Evolutionary conservation across 371 early-diverging fungal species (phyloP).

Genomic region (Blakeslea trispora): DNA sequence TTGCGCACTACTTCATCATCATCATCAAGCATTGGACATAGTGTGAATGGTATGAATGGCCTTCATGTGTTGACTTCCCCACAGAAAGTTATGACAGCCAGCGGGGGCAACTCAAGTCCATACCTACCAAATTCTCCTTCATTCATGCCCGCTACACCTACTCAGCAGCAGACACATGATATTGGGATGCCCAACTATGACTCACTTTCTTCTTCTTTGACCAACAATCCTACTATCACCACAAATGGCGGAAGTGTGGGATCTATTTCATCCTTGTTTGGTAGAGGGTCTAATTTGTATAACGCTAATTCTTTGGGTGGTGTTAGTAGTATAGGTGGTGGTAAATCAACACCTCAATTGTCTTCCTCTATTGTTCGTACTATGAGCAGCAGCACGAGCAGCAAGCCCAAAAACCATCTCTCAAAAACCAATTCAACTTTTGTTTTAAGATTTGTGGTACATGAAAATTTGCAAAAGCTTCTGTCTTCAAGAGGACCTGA

Average conservation of each 20-base stretch:
- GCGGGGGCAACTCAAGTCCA: slow-evolving; percentile 13
- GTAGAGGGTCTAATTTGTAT: slow-evolving; percentile 11
- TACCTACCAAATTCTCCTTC: slow-evolving; percentile 19
- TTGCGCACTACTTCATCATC: slow-evolving; percentile 13
- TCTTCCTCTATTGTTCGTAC: slow-evolving; percentile 21
- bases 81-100: slow-evolving; percentile 17
- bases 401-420: slow-evolving; percentile 64
- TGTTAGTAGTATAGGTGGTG: not conserved
- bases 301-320: slow-evolving; percentile 8
- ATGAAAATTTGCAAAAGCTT: slow-evolving; percentile 77
- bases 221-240: slow-evolving; percentile 7
- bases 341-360: slow-evolving; percentile 22
- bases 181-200: not conserved
- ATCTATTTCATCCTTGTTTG: slow-evolving; percentile 35
- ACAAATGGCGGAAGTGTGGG: slow-evolving; percentile 26
- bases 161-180: not conserved
- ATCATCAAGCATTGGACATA: slow-evolving; percentile 14
- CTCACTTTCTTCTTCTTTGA: slow-evolving; percentile 10
- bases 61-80: slow-evolving; percentile 20
- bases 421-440: slow-evolving; percentile 72
- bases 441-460: slow-evolving; percentile 75
- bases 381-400: slow-evolving; percentile 10
- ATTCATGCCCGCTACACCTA: not conserved
- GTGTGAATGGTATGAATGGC: too few relatives aligned
- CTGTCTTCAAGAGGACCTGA: slow-evolving; percentile 63